phyloP scores from a whole-genome alignment of 768 basidiomycete species.

The Leccinellum albellum region DNA sequence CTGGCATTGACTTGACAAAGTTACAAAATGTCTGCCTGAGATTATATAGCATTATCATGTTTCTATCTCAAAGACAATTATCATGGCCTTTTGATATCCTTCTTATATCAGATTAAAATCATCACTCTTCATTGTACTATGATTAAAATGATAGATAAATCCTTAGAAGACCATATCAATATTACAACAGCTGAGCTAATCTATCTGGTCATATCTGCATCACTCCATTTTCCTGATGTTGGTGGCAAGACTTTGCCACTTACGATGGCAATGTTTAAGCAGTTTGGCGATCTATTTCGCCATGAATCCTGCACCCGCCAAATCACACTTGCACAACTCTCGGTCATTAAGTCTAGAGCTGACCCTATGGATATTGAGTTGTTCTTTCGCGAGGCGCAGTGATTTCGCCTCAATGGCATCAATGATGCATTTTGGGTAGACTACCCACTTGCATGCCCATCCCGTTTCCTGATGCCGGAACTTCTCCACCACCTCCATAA shows the following conservation, averaged over 20 bases:
- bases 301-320: neutral
- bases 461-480: neutral
- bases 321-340: neutral
- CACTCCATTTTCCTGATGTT: too few species aligned
- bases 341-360: neutral
- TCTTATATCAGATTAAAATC: too few species aligned
- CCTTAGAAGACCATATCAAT: too few species aligned
- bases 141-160: too few species aligned
- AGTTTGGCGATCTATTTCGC: neutral
- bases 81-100: too few species aligned
- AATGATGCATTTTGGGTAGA: neutral
- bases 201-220: too few species aligned
- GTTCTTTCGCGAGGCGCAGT: neutral
- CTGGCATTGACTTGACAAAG: too few species aligned
- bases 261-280: neutral
- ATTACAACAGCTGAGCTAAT: too few species aligned
- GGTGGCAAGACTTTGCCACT: neutral
- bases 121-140: too few species aligned
- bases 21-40: too few species aligned
- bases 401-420: neutral
- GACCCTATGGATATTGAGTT: neutral
- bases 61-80: too few species aligned
- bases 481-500: neutral
- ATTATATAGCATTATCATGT: too few species aligned
- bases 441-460: neutral